phyloP scores from a whole-genome alignment of 805 yeast species.

The Saccharomycopsis amapae region DNA sequence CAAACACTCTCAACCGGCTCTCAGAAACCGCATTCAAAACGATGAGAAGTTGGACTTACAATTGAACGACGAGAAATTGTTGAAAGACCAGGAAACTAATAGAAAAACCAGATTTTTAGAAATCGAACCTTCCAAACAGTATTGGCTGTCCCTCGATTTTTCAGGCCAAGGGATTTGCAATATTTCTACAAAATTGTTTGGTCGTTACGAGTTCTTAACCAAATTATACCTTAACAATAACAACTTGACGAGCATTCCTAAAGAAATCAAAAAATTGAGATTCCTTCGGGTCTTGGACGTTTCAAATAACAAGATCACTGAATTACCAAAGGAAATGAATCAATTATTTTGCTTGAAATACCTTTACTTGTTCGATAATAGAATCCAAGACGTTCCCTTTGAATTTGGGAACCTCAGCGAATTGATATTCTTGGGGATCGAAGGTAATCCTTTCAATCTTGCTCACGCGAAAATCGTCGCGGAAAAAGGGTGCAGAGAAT shows the following conservation, averaged over 20 bases:
- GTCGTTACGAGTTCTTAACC: constrained; percentile 69
- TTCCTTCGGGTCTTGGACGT: constrained; percentile 79
- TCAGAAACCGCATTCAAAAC: constrained; percentile 26
- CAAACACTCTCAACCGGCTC: background rate
- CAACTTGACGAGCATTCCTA: constrained; percentile 61
- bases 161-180: constrained; percentile 80
- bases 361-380: constrained; percentile 82
- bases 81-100: constrained; percentile 48
- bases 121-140: constrained; percentile 47
- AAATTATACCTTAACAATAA: constrained; percentile 85
- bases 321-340: constrained; percentile 82
- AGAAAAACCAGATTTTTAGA: constrained; percentile 24
- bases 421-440: constrained; percentile 81
- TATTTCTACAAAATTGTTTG: constrained; percentile 66
- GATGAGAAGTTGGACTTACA: constrained; percentile 30
- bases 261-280: constrained; percentile 55
- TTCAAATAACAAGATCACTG: constrained; percentile 64
- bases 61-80: constrained; percentile 52
- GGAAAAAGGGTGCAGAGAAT: constrained; percentile 76
- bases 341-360: constrained; percentile 71
- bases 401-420: constrained; percentile 83
- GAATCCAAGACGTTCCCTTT: constrained; percentile 64
- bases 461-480: constrained; percentile 60
- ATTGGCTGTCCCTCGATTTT: constrained; percentile 91
- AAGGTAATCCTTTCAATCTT: constrained; percentile 81